Evolutionary conservation across 164 flowering plant genomes (phyloP).

Genomic region (Aristolochia californica): DNA sequence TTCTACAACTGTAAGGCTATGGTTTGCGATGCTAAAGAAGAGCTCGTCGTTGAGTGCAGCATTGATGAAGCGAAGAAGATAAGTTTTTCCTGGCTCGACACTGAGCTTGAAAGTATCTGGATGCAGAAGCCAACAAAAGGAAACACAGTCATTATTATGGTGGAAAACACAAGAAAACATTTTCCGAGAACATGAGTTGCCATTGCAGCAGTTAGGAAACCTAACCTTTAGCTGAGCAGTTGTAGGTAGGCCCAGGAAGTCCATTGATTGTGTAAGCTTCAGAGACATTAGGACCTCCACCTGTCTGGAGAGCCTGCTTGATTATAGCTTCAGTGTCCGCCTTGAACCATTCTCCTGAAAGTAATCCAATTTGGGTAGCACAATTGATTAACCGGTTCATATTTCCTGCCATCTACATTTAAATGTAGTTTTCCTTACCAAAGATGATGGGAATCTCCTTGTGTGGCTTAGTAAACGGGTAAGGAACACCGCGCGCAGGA

Average conservation of each 20-base stretch:
- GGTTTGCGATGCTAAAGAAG: constrained; percentile 72
- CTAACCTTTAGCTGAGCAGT: constrained; percentile 61
- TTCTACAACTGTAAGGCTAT: constrained; percentile 52
- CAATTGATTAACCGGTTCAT: neutral
- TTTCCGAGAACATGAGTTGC: too few relatives aligned
- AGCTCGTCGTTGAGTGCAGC: constrained; percentile 77
- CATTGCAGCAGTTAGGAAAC: neutral
- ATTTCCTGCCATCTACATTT: too few relatives aligned
- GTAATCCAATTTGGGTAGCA: neutral
- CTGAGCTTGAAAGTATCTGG: constrained; percentile 63
- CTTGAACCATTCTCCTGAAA: constrained; percentile 64
- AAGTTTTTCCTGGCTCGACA: constrained; percentile 61
- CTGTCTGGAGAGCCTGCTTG: constrained; percentile 46
- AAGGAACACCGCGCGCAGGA: constrained; percentile 35
- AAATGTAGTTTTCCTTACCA: constrained; percentile 21
- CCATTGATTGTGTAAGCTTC: constrained; percentile 78
- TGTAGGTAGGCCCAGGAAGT: constrained; percentile 55
- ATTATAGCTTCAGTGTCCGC: constrained; percentile 51
- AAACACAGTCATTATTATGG: too few relatives aligned
- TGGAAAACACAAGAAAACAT: too few relatives aligned
- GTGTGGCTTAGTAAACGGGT: constrained; percentile 45
- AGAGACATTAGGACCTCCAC: constrained; percentile 59
- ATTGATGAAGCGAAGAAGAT: constrained; percentile 64
- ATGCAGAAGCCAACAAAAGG: neutral
- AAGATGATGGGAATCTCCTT: constrained; percentile 55